Conservation (phyloP, 1,284 basidiomycete species). For the Inonotus hispidus region DNA sequence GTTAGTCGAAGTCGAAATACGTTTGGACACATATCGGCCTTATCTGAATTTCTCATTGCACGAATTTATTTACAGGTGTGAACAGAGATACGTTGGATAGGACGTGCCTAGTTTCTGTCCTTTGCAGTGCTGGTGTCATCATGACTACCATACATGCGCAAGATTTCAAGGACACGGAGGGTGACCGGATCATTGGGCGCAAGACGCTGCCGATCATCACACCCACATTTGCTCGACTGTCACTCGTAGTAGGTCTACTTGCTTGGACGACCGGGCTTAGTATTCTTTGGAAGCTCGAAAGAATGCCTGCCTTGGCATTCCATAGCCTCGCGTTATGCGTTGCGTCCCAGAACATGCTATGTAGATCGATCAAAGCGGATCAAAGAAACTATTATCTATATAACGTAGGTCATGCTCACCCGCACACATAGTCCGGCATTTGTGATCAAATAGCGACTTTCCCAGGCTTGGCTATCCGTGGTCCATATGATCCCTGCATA, state of each 20-base stretch:
- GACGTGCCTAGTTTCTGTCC: constrained; percentile 21
- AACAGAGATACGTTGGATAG: constrained; percentile 21
- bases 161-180: constrained; percentile 37
- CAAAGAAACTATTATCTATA: constrained; percentile 5
- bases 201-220: constrained; percentile 35
- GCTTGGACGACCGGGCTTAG: constrained; percentile 17
- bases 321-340: neutral
- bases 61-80: constrained; percentile 16
- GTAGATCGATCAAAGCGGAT: neutral
- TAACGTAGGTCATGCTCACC: neutral
- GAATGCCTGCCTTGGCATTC: neutral
- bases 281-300: neutral
- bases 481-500: neutral
- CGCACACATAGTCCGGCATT: neutral
- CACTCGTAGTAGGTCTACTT: constrained; percentile 15
- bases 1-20: too few species aligned
- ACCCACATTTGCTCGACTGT: constrained; percentile 20
- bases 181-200: constrained; percentile 33
- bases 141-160: constrained; percentile 35
- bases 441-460: neutral
- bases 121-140: constrained; percentile 26
- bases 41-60: too few species aligned
- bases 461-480: neutral
- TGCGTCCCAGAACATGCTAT: neutral
- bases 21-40: too few species aligned